Percentiles rank a stretch among this genome's conserved stretches.
These are phyloP conservation scores for Arthroderma sp. DNA, from an alignment of 2,329 filamentous ascomycete genomes.

Conservation along the genomic window DNA sequence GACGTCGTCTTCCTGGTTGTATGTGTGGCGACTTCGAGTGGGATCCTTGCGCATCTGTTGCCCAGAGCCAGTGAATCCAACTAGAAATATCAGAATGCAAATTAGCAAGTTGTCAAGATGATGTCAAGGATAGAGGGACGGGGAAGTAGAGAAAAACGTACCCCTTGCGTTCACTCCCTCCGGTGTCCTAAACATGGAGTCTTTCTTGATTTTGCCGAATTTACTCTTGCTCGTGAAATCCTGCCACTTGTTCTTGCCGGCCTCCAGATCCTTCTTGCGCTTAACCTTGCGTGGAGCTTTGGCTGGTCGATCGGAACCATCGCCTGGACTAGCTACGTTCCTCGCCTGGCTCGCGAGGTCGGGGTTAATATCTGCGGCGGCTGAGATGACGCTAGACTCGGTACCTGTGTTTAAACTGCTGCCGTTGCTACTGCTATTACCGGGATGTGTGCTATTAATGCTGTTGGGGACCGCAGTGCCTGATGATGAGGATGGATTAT, in stretches of 20 bases:
- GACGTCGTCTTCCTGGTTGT: slow-evolving; percentile 63
- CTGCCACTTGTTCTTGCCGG: slow-evolving; percentile 86
- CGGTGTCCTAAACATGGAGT: slow-evolving; percentile 93
- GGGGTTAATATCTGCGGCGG: slow-evolving; percentile 54
- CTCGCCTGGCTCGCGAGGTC: slow-evolving; percentile 52
- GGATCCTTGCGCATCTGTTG: slow-evolving; percentile 92
- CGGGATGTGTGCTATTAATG: not conserved
- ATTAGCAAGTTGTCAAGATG: slow-evolving; percentile 4
- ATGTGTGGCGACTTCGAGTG: slow-evolving; percentile 69
- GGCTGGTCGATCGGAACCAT: slow-evolving; percentile 46
- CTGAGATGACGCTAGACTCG: slow-evolving; percentile 49
- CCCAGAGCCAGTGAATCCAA: slow-evolving; percentile 91
- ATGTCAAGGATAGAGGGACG: slow-evolving; percentile 3
- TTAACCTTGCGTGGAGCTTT: slow-evolving; percentile 70
- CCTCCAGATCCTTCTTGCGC: slow-evolving; percentile 83
- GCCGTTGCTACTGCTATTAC: not conserved
- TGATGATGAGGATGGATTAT: slow-evolving; percentile 51
- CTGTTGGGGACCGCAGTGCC: not conserved
- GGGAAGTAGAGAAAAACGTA: slow-evolving; percentile 33
- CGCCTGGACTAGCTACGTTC: slow-evolving; percentile 48
- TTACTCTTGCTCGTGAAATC: slow-evolving; percentile 71
- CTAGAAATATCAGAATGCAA: slow-evolving; percentile 39
- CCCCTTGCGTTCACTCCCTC: slow-evolving; percentile 78
- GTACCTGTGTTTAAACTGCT: not conserved
- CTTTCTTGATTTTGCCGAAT: slow-evolving; percentile 64